A percentile compares a stretch with the other conserved stretches of the same genome.
These are phyloP conservation scores for Calonectria montana DNA, from an alignment of 2,329 filamentous ascomycete genomes.

Conservation along the genomic window DNA sequence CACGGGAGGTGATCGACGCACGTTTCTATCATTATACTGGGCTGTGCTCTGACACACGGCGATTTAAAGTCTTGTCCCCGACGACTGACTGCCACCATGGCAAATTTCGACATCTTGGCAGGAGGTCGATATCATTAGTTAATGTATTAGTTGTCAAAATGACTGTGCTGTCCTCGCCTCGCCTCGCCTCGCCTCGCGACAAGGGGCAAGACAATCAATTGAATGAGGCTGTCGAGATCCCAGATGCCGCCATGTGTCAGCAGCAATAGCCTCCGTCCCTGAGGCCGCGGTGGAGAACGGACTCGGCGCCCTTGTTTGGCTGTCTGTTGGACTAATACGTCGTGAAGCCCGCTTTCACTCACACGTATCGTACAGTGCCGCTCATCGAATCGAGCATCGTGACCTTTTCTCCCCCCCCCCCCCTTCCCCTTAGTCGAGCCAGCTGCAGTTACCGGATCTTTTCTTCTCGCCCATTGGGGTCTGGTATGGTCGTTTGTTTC, in stretches of 20 bases:
- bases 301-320: slow-evolving; percentile 10
- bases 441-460: background rate
- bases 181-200: slow-evolving; percentile 1
- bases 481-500: slow-evolving; percentile 28
- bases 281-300: slow-evolving; percentile 21
- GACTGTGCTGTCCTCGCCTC: slow-evolving; percentile 7
- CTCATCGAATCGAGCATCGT: slow-evolving; percentile 9
- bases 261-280: slow-evolving; percentile 17
- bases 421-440: background rate
- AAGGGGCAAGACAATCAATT: slow-evolving; percentile 12
- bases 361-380: slow-evolving; percentile 9
- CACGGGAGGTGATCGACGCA: slow-evolving; percentile 32
- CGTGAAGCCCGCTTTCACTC: slow-evolving; percentile 15
- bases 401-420: background rate
- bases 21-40: slow-evolving; percentile 28
- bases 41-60: slow-evolving; percentile 17
- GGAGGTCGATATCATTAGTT: background rate
- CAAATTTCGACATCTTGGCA: slow-evolving; percentile 22
- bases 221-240: slow-evolving; percentile 28
- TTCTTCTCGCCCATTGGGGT: slow-evolving; percentile 14
- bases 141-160: slow-evolving; percentile 8
- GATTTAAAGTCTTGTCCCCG: slow-evolving; percentile 19
- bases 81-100: slow-evolving; percentile 13
- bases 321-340: slow-evolving; percentile 16
- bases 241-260: slow-evolving; percentile 15